Percentiles rank a stretch among this genome's conserved stretches.
phyloP scores from a whole-genome alignment of 2,329 filamentous ascomycete genomes.

The Ploettnerulaceae sp. region DNA sequence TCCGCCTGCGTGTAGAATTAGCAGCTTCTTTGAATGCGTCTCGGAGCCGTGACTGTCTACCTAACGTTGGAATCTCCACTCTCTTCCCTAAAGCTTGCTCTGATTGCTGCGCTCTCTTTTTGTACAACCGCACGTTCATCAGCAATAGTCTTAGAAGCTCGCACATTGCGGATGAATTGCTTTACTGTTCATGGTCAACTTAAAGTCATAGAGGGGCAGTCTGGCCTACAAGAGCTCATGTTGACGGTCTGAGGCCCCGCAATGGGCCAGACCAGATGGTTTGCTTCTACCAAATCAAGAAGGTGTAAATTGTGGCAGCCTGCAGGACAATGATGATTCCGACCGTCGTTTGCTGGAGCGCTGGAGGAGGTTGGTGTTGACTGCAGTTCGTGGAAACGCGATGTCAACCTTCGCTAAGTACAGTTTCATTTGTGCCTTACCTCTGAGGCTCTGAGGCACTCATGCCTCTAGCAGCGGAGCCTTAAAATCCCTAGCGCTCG shows the following conservation, averaged over 20 bases:
- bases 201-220: constrained; percentile 15
- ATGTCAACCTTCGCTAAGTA: no score
- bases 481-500: no score
- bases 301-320: background rate
- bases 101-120: constrained; percentile 96
- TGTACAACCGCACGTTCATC: constrained; percentile 98
- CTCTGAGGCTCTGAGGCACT: no score
- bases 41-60: constrained; percentile 46
- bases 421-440: no score
- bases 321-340: no score
- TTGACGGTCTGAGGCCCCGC: constrained; percentile 29
- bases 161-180: constrained; percentile 99
- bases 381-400: background rate
- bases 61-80: constrained; percentile 86
- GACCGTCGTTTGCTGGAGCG: no score
- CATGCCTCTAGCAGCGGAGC: no score
- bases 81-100: constrained; percentile 96
- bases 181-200: constrained; percentile 62
- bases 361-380: background rate
- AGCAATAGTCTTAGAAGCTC: constrained; percentile 96
- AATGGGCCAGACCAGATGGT: constrained; percentile 31
- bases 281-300: constrained; percentile 19
- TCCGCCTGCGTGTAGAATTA: constrained; percentile 57
- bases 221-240: constrained; percentile 35
- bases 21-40: background rate